Conservation (phyloP, 1,139 yeast species). For the Sugiyamaella neomexicana region DNA sequence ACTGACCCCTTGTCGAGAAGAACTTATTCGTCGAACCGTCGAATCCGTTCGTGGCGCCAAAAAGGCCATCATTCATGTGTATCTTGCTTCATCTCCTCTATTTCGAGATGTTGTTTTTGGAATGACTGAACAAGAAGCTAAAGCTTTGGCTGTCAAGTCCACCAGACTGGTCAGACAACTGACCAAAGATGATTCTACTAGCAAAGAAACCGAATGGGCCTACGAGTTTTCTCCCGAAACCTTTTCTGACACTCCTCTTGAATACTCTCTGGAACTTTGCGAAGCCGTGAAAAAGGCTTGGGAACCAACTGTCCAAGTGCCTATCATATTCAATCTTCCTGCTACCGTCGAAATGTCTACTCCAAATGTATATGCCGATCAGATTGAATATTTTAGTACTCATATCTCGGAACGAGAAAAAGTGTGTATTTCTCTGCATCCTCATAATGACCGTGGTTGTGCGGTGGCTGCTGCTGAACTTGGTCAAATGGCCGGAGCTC, state of each 20-base stretch:
- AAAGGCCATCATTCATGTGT: conserved; percentile 84
- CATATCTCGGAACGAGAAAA: conserved; percentile 80
- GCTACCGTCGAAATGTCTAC: conserved; percentile 97
- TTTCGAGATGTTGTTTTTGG: conserved; percentile 91
- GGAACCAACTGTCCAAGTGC: conserved; percentile 80
- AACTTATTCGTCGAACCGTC: conserved; percentile 81
- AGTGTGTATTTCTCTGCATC: conserved; percentile 85
- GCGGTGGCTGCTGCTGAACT: conserved; percentile 98
- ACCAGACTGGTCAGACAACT: conserved; percentile 75
- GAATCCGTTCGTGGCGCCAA: conserved; percentile 89
- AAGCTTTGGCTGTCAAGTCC: conserved; percentile 78
- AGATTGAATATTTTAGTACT: conserved; percentile 83
- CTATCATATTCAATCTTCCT: conserved; percentile 92
- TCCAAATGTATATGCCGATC: conserved; percentile 96
- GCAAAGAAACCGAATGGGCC: conserved; percentile 75
- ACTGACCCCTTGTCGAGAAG: conserved; percentile 88
- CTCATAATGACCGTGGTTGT: conserved; percentile 97
- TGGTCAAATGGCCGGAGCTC: conserved; percentile 94
- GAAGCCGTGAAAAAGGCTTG: conserved; percentile 95
- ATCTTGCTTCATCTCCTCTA: conserved; percentile 87
- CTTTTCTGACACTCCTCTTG: conserved; percentile 85
- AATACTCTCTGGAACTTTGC: conserved; percentile 79
- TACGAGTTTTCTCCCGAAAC: conserved; percentile 96
- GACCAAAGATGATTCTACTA: conserved; percentile 83
- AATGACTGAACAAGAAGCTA: conserved; percentile 75